Evolutionary conservation across 768 basidiomycete genomes (phyloP), one percentile per base, ranked within the genome.

Genomic region (Pleurotus cornucopiae): DNA sequence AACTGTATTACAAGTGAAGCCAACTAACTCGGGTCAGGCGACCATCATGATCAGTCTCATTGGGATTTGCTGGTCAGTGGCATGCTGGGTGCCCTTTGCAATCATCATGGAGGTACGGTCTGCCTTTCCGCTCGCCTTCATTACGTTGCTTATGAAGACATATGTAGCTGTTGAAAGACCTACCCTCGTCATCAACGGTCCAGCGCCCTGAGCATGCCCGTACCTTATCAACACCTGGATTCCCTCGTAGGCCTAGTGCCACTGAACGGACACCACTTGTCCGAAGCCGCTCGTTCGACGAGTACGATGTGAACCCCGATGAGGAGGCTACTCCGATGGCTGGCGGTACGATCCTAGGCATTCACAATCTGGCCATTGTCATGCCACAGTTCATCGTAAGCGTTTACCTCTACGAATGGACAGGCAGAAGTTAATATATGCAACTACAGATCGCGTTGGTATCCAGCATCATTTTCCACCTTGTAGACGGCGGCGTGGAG

Each of bases 31-130:
- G 30, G 2, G 40, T 14, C 65, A 89, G 81, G 95, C 95, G 6
- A 91, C 91, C 13, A 69, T 86, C 14, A 85, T 89, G 64, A 90
- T 97, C 55, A 85, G 85, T 51, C 66, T 95, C 51, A 84, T 96
- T 20, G 95, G 95, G 43, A 88, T 97, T 38, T 95, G 89, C 69
- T 98, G 95, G 95, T 91, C 94, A 7, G 91, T 97, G 40, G 92
- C 95, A n/a, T 92, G 91, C 73, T 97, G 95, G 95, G 91, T 92
- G 13, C 94, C 94, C 2, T 97, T 97, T 62, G 90, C 94, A 16
- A 94, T 97, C 64, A 92, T 98, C 71, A 98, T 98, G 94, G 94
- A 95, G 83, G 93, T 83, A 60, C 49, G 80, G 62, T 3, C 23
- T 34, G 5, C 23, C 38, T 18, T 49, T 34, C 2, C 5, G 26